Percentiles rank a stretch among this genome's conserved stretches.
Conservation (phyloP, 2,329 filamentous ascomycete species). For the Aspergillus sp. region DNA sequence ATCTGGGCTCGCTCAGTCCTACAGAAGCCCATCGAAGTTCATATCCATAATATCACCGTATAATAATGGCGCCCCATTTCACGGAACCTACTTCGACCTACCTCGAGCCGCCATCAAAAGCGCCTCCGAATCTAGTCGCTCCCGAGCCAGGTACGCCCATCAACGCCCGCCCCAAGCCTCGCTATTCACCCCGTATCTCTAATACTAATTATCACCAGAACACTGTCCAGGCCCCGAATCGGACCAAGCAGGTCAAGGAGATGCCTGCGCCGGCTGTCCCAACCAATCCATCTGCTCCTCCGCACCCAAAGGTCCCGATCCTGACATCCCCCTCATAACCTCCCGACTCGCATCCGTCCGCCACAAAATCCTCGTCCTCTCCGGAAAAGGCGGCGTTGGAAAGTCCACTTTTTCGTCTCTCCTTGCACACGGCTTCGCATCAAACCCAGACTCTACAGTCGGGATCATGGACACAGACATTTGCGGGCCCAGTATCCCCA, state of each 20-base stretch:
- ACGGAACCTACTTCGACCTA: constrained; percentile 73
- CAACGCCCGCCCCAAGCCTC: neutral
- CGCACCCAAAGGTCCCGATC: constrained; percentile 91
- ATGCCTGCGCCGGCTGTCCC: constrained; percentile 91
- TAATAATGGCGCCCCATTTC: constrained; percentile 75
- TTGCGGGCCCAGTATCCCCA: constrained; percentile 91
- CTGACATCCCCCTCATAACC: constrained; percentile 86
- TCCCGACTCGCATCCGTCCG: constrained; percentile 75
- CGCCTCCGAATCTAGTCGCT: constrained; percentile 80
- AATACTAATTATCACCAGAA: constrained; percentile 49
- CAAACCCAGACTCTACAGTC: constrained; percentile 73
- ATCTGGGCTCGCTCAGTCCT: neutral
- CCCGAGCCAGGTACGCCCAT: constrained; percentile 69
- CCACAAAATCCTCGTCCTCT: constrained; percentile 91
- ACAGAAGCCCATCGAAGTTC: neutral
- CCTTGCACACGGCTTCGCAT: constrained; percentile 84
- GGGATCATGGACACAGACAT: constrained; percentile 99
- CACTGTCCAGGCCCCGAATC: constrained; percentile 80
- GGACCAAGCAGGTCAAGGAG: constrained; percentile 59
- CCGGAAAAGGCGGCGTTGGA: constrained; percentile 93
- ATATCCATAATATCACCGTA: neutral
- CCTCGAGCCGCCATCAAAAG: constrained; percentile 72
- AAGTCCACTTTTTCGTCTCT: constrained; percentile 93
- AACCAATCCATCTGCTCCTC: constrained; percentile 96
- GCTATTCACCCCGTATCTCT: neutral